Percentiles rank a stretch among this genome's conserved stretches.
These are phyloP conservation scores for Leccinellum luteum DNA, from an alignment of 768 basidiomycete species.

Conservation along the genomic window DNA sequence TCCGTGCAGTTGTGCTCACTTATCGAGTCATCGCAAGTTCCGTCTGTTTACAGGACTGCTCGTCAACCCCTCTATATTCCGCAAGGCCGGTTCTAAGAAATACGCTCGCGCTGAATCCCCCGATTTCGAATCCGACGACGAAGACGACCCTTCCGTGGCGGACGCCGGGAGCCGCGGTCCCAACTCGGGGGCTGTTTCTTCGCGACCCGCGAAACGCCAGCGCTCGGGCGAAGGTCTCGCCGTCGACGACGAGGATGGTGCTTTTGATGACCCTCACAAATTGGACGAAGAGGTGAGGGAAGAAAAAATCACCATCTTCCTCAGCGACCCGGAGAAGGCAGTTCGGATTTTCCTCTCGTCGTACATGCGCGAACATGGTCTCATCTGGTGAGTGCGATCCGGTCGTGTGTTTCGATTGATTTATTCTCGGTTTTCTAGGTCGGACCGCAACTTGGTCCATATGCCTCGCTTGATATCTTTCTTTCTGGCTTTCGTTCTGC, in stretches of 20 bases:
- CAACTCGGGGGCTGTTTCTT: neutral
- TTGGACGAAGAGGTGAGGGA: slow-evolving; percentile 37
- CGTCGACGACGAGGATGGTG: slow-evolving; percentile 33
- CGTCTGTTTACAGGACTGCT: slow-evolving; percentile 60
- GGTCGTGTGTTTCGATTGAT: neutral
- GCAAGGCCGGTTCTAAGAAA: slow-evolving; percentile 32
- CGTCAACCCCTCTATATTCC: slow-evolving; percentile 39
- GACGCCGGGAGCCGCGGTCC: neutral
- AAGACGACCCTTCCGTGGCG: slow-evolving; percentile 18
- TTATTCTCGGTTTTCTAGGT: slow-evolving; percentile 29
- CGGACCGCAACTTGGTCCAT: slow-evolving; percentile 46
- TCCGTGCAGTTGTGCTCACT: neutral
- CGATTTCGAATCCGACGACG: slow-evolving; percentile 35
- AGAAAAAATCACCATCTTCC: slow-evolving; percentile 48
- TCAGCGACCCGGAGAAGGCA: slow-evolving; percentile 57
- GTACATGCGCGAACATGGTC: slow-evolving; percentile 62
- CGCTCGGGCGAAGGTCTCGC: slow-evolving; percentile 15
- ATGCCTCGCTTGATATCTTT: slow-evolving; percentile 56
- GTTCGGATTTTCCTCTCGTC: slow-evolving; percentile 70
- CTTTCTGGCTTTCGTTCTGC: slow-evolving; percentile 60
- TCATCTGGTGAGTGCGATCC: slow-evolving; percentile 54
- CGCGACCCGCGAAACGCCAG: slow-evolving; percentile 25
- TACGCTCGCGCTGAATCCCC: slow-evolving; percentile 30
- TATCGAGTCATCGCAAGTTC: slow-evolving; percentile 43
- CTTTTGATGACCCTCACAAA: slow-evolving; percentile 32